Evolutionary conservation across 2,329 filamentous ascomycete species (phyloP).

Genomic region (Emergomyces orientalis): DNA sequence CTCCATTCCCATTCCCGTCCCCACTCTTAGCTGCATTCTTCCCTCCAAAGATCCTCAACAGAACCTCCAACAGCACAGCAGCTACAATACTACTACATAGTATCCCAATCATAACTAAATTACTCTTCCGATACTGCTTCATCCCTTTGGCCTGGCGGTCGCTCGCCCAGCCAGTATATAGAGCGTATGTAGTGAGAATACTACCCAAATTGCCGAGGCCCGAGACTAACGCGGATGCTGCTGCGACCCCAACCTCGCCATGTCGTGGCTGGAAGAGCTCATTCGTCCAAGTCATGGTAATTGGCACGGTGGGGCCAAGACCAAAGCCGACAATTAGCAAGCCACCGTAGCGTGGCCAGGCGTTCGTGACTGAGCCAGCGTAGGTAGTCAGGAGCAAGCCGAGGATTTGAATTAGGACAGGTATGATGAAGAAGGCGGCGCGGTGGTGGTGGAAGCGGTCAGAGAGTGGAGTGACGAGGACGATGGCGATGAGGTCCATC

Average conservation of each 20-base stretch:
- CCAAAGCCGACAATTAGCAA: slow-evolving; percentile 87
- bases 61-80: slow-evolving; percentile 55
- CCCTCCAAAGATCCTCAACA: slow-evolving; percentile 44
- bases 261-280: slow-evolving; percentile 85
- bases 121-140: slow-evolving; percentile 69
- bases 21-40: slow-evolving; percentile 5
- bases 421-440: slow-evolving; percentile 69
- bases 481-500: slow-evolving; percentile 82
- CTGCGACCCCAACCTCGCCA: slow-evolving; percentile 81
- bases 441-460: slow-evolving; percentile 77
- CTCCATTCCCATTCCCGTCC: slow-evolving; percentile 11
- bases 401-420: slow-evolving; percentile 68
- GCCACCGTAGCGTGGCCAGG: slow-evolving; percentile 79
- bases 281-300: slow-evolving; percentile 88
- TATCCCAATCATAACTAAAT: slow-evolving; percentile 81
- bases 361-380: slow-evolving; percentile 49
- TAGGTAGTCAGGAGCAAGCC: slow-evolving; percentile 74
- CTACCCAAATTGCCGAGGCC: slow-evolving; percentile 80
- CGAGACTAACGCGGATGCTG: slow-evolving; percentile 74
- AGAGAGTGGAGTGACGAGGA: slow-evolving; percentile 74
- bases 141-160: slow-evolving; percentile 57
- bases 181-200: slow-evolving; percentile 77
- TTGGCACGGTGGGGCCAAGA: slow-evolving; percentile 80
- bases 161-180: slow-evolving; percentile 77
- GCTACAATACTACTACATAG: slow-evolving; percentile 66